Base-by-base conservation (phyloP, 805 yeast genomes). In the Metschnikowia picachoensis region DNA sequence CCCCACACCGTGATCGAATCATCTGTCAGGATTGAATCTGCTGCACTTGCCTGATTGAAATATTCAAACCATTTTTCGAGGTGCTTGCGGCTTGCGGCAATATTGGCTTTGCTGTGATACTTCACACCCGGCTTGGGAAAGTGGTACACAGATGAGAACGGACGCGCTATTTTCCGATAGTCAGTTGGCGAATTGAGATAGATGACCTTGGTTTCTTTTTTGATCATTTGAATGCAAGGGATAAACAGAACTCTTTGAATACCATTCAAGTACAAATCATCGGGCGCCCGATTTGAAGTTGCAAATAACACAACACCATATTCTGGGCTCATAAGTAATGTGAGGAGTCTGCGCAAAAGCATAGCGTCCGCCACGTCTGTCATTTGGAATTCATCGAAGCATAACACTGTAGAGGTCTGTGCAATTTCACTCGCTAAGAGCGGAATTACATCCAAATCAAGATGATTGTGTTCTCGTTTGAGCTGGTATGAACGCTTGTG, bases 281-380 rank as follows among this genome's bases (percentile, higher is more conserved):
- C 94, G 0, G 99, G 99, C 1, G 91, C 91, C 57, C 99, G 80
- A 66, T 94, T 94, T 8, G 97, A 89, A 1, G 99, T 94, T 27
- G 96, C 91, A 71, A 94, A 91, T 9, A 94, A 68, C 1, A 91
- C 82, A 17, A 91, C 83, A 0, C 98, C 98, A 59, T 85, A 85
- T 43, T 83, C 79, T 0, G 83, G 79, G 38, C 85, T 78, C 46
- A 91, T 67, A n/a, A 87, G 73, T 33, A 80, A 65, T 57, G 80
- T 78, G 35, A 88, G 60, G 34, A 91, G 69, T 41, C 97, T 74
- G 52, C 99, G 79, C 36, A 94, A 73, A 30, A 94, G 74, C 98
- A 94, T 94, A 2, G 99, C 99, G 66, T 94, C 99, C 0, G 98
- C 99, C 29, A 94, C 97, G 64, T 94, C 99, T 0, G 96, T 89